Evolutionary conservation across 257 asterid genomes (phyloP), one percentile per base, ranked within the genome.

Genomic region (Solanum sejunctum): DNA sequence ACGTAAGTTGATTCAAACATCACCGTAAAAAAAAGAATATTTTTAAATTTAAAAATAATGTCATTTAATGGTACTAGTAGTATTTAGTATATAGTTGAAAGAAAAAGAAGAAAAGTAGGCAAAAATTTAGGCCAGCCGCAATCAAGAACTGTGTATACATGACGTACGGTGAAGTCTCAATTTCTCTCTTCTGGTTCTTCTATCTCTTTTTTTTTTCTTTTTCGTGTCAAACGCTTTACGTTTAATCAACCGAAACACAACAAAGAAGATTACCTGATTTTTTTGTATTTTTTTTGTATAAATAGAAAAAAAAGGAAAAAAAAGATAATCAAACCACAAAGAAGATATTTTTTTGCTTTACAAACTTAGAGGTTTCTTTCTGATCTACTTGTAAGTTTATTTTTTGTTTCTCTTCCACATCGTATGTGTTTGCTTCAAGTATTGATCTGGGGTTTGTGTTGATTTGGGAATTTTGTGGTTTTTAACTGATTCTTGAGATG

Each of bases 51-150:
- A 21, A 10, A 2, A n/a, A 60, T 21, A 32, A 61, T 36, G 23
- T 21, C 21, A 61, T 21, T 43, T 61, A 63, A 63, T 23, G 70
- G 39, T 51, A 51, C 10, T 63, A 64, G 4, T 12, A n/a, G 80
- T 23, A 63, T 63, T 12, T 26, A 63, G 18, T 63, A 63, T 51
- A 52, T 51, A 52, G 82, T 77, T 77, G 63, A 49, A 77, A 52
- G 82, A 77, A 77, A 77, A 77, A 52, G 82, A 77, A 26, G 63
- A 77, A 77, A 77, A 77, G 6, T 77, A 77, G 82, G 82, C 82
- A 36, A 77, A 77, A 77, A 77, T 77, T 77, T 77, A 77, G 82
- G 26, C 47, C n/a, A 77, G 82, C 82, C 82, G 82, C 82, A 77
- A 77, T 77, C 82, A 49, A 26, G 61, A 49, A 77, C 60, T 45